Base-by-base conservation (phyloP, 2,329 filamentous ascomycete genomes). In the Boeremia lycopersici region DNA sequence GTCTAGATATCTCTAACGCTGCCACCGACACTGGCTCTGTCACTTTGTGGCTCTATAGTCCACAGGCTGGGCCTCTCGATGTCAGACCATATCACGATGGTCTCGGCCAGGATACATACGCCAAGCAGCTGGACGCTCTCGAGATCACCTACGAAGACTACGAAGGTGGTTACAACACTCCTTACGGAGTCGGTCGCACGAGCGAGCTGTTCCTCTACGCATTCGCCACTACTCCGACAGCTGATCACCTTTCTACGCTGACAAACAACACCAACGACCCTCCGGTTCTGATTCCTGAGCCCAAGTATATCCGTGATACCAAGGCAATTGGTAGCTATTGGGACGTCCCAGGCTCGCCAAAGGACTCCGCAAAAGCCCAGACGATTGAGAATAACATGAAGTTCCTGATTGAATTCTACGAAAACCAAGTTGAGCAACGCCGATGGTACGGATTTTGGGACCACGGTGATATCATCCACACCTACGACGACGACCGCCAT, bases 131-230 rank as follows among this genome's bases (percentile, higher is more conserved):
- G 0, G 84, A 86, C 53, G 85, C 83, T 1, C 76, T 87, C 0
- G 78, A 85, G 25, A 83, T 87, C 19, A 88, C 85, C 0, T 88
- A 88, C 53, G 85, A 88, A 55, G 85, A 87, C 56, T 87, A 78
- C 56, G 84, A 87, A 55, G 71, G 69, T 0, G 80, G 78, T 0
- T 84, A 84, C 36, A 77, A 82, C 50, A 85, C 82, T 0, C 81
- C 85, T 0, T 81, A 82, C 43, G 85, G 85, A 0, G 81, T 87
- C 30, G 83, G 79, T 0, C 74, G 83, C 34, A 86, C 84, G 0
- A 86, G 81, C 54, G 83, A 87, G 61, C 50, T 87, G 6, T 83
- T 77, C 48, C 60, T 87, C 12, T 78, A 79, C 41, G 79, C 77
- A 0, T 85, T 86, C 45, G 78, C 79, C 1, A 68, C 69, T 12